Base-by-base conservation (phyloP, 345 rosid species). In the Populus ilicifolia region DNA sequence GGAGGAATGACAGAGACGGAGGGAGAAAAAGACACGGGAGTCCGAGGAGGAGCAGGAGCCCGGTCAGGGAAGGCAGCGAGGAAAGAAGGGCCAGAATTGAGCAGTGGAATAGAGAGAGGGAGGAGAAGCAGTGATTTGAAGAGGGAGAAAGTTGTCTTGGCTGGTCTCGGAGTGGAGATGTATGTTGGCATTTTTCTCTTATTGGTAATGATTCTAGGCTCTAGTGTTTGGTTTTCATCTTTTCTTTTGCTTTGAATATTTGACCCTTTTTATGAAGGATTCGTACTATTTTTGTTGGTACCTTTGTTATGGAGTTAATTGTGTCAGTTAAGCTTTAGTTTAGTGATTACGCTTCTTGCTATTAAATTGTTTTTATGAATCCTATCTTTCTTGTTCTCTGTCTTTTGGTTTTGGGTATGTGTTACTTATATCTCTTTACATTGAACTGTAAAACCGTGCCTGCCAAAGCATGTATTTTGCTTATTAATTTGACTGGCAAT, bases 41-140 rank as follows among this genome's bases (percentile, higher is more conserved):
- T 71, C 90, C 91, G 1, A 86, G 81, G 82, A 87, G 92, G 75
- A 90, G 92, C 84, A 83, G 89, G 80, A 94, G 97, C 66, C 95
- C 96, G 0, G 89, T 50, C 35, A 87, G 98, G 82, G 97, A 88
- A 84, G 94, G 94, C 5, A 94, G 98, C 25, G 98, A 88, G 81
- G 96, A 94, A 83, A 85, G 98, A 9, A 86, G 98, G 73, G 97
- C 97, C 2, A 88, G 90, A 75, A 94, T 94, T 69, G 97, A 87
- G 86, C 93, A 92, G 74, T 94, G 98, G 97, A 94, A 94, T 78
- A 84, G 91, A 29, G 98, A 94, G 83, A 89, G 84, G 67, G 93
- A 90, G 77, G 89, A 87, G 79, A 86, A 83, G 17, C 81, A 74
- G 68, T 82, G 70, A 71, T 11, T 43, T 39, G 18, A 25, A 25